phyloP scores from a whole-genome alignment of 208 protist genomes.

The Leptomonas seymouri region DNA sequence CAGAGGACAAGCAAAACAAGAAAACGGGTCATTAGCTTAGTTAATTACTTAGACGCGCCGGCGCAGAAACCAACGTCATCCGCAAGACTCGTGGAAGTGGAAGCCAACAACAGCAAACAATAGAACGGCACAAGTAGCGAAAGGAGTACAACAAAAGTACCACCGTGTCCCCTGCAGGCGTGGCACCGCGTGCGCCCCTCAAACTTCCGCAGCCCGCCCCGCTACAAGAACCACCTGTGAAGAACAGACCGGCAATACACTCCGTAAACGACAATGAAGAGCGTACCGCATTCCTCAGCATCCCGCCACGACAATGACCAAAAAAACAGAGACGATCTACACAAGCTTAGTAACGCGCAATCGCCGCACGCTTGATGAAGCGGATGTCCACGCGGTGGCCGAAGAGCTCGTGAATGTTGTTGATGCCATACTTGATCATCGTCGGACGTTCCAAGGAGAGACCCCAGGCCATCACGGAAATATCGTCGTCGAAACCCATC shows the following conservation, averaged over 20 bases:
- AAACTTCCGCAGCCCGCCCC: no score
- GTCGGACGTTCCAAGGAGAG: slow-evolving; percentile 99
- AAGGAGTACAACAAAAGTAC: no score
- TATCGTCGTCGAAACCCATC: slow-evolving; percentile 98
- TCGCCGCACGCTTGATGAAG: slow-evolving; percentile 85
- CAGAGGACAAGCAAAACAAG: background rate
- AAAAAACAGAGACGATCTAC: background rate
- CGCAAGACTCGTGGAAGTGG: background rate
- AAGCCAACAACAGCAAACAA: background rate
- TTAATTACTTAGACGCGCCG: background rate
- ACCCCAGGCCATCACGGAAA: slow-evolving; percentile 99
- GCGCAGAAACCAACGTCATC: background rate
- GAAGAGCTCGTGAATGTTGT: slow-evolving; percentile 99
- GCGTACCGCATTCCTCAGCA: background rate
- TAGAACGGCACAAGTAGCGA: no score
- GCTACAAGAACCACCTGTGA: no score
- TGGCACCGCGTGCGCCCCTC: no score
- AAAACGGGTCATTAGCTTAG: background rate
- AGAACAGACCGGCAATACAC: no score
- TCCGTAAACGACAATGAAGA: no score
- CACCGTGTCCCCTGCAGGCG: no score
- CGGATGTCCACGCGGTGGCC: slow-evolving; percentile 94
- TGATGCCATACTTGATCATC: slow-evolving; percentile 99
- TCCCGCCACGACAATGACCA: background rate
- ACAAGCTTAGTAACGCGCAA: slow-evolving; percentile 80